These are phyloP conservation scores for Irpex sp. DNA, from an alignment of 1,284 basidiomycete species.

Conservation along the genomic window DNA sequence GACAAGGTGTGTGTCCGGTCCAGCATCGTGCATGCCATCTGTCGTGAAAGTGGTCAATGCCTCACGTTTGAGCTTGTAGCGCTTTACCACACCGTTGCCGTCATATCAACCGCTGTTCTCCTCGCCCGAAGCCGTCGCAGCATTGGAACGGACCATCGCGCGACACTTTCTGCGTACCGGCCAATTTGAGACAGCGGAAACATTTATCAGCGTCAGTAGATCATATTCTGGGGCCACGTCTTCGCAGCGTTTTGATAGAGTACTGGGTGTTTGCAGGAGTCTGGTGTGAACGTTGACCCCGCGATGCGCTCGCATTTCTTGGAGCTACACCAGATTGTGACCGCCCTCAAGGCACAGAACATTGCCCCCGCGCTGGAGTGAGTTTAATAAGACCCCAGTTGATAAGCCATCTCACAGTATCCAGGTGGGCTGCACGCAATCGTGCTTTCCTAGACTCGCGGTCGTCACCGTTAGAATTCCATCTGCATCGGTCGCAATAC, in stretches of 20 bases:
- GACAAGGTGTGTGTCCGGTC: constrained; percentile 67
- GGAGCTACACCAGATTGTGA: constrained; percentile 72
- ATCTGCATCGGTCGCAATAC: constrained; percentile 85
- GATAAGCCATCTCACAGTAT: constrained; percentile 6
- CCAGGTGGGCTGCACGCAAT: constrained; percentile 76
- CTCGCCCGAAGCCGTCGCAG: constrained; percentile 50
- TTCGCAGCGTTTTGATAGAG: neutral
- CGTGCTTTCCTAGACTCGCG: constrained; percentile 61
- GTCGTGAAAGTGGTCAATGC: neutral
- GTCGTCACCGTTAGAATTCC: constrained; percentile 79
- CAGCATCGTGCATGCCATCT: constrained; percentile 8
- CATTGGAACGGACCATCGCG: constrained; percentile 74
- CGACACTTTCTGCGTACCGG: constrained; percentile 79
- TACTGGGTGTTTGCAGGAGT: constrained; percentile 51
- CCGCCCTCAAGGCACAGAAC: constrained; percentile 62
- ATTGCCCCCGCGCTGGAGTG: constrained; percentile 74
- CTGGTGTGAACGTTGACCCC: constrained; percentile 54
- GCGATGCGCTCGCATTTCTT: constrained; percentile 61
- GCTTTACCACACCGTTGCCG: constrained; percentile 65
- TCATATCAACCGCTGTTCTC: constrained; percentile 69
- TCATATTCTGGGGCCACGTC: neutral
- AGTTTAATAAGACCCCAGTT: constrained; percentile 25
- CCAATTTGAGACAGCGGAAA: constrained; percentile 70
- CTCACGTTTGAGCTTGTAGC: constrained; percentile 39
- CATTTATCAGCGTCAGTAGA: constrained; percentile 47